Base-by-base conservation (phyloP, 208 protist genomes). In the Vickermania ingenoplastis region DNA sequence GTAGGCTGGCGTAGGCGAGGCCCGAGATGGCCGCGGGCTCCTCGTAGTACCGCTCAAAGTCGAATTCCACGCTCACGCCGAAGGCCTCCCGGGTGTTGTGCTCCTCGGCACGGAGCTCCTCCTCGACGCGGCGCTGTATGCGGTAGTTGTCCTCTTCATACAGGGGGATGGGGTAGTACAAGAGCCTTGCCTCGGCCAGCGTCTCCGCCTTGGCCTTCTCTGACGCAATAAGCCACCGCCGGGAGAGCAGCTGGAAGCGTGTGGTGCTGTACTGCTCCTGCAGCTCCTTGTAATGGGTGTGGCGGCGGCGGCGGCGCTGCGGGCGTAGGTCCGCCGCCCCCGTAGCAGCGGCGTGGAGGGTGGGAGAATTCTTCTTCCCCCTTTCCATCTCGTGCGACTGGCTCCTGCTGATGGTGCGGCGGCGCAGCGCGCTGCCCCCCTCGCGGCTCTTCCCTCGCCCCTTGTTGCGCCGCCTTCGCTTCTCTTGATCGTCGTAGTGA, bases 121-220 rank as follows among this genome's bases (percentile, higher is more conserved):
- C 67, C 57, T 53, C 31, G 24, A 83, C 36, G 3, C 30, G 27
- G 53, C 68, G 71, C 30, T 65, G 59, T 26, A 79, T 62, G 28
- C 65, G 61, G 36, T 68, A 62, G 13, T 31, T 57, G 21, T 85
- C 81, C 24, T 54, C 61, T 29, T 85, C 72, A 7, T 63, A 31
- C 11, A 92, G 63, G 14, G 85, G 81, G 48, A 92, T 83, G 2
- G 81, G 77, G 24, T 63, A 57, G 13, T 48, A 57, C 25, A 83
- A 63, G 54, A 92, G 69, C 26, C 61, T 61, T 14, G 69, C 70
- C 64, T 92, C 85, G 13, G 68, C 41, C 62, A 65, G 65, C 57
- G 74, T 63, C 25, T 63, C 65, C 0, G 75, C 70, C 23, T 61
- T 66, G 11, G 55, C 45, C 60, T 67, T 50, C 21, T 64, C 59